These are phyloP conservation scores for Arctostaphylos glauca DNA, from an alignment of 148 eudicot species.

Conservation along the genomic window DNA sequence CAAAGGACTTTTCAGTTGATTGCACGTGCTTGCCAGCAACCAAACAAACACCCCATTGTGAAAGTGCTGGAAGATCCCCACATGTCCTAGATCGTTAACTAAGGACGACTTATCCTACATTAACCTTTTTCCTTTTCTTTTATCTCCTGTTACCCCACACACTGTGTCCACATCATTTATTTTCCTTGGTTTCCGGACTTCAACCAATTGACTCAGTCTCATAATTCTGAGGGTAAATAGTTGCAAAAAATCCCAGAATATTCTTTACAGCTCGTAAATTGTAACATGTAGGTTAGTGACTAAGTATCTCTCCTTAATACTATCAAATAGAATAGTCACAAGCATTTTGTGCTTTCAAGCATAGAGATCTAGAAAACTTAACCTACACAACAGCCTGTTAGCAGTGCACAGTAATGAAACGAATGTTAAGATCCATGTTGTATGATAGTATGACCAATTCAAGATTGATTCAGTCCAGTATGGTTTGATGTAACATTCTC, in stretches of 20 bases:
- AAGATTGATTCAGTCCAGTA: conserved; percentile 6
- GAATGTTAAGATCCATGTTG: not conserved
- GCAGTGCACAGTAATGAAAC: not conserved
- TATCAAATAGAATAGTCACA: not conserved
- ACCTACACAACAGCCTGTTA: not conserved
- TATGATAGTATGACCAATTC: not conserved
- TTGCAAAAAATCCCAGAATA: not conserved
- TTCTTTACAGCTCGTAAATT: not conserved
- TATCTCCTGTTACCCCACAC: not conserved
- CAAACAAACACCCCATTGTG: not conserved
- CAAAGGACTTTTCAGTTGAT: not conserved
- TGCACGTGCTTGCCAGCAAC: not conserved
- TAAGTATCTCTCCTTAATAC: not conserved
- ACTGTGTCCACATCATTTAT: not conserved
- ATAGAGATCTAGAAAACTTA: not conserved
- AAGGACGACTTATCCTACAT: not conserved
- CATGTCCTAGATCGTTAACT: not conserved
- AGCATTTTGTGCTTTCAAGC: not conserved
- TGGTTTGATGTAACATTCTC: not conserved
- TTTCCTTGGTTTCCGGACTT: not conserved
- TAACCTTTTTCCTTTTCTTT: not conserved
- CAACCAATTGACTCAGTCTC: not conserved
- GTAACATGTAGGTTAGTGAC: not conserved
- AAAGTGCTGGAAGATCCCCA: not conserved
- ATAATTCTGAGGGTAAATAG: not conserved